phyloP scores from a whole-genome alignment of 2,329 filamentous ascomycete species.

The Botryotinia convoluta region DNA sequence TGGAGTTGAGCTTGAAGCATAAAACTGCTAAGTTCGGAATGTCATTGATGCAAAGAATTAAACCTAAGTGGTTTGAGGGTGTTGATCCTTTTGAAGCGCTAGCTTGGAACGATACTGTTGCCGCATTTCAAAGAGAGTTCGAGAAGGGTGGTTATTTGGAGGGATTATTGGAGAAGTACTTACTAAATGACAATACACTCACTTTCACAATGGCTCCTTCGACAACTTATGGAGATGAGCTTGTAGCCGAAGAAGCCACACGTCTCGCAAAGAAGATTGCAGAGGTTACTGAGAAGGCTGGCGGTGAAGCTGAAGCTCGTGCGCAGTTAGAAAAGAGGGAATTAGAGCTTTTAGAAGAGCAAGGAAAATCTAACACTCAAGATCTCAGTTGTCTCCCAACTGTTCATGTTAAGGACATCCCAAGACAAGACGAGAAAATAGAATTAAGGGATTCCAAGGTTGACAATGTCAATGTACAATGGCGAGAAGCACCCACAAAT shows the following conservation, averaged over 20 bases:
- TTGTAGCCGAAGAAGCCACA: conserved; percentile 73
- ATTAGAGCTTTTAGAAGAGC: conserved; percentile 73
- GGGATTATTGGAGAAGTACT: conserved; percentile 80
- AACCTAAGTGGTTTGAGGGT: conserved; percentile 93
- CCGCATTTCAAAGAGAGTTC: conserved; percentile 75
- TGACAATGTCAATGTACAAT: conserved; percentile 71
- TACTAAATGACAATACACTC: conserved; percentile 81
- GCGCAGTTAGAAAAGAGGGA: conserved; percentile 74
- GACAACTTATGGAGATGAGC: conserved; percentile 66
- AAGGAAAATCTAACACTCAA: conserved; percentile 79
- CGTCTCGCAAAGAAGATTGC: conserved; percentile 73
- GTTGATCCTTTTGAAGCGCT: conserved; percentile 88
- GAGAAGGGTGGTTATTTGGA: conserved; percentile 79
- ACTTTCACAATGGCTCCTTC: conserved; percentile 95
- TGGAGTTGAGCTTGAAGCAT: conserved; percentile 91
- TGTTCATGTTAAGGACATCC: conserved; percentile 85
- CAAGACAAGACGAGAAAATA: conserved; percentile 65
- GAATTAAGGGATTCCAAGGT: conserved; percentile 62
- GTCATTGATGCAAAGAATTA: conserved; percentile 81
- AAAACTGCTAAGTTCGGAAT: conserved; percentile 96
- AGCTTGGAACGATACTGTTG: conserved; percentile 86
- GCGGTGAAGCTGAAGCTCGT: conserved; percentile 68
- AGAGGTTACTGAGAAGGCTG: conserved; percentile 64
- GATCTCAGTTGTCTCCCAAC: conserved; percentile 86
- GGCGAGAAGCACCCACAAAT: conserved; percentile 91